Percentiles rank a stretch among this genome's conserved stretches.
Evolutionary conservation across 129 eudicot genomes (phyloP).

Genomic region (Helichrysum umbraculigerum): DNA sequence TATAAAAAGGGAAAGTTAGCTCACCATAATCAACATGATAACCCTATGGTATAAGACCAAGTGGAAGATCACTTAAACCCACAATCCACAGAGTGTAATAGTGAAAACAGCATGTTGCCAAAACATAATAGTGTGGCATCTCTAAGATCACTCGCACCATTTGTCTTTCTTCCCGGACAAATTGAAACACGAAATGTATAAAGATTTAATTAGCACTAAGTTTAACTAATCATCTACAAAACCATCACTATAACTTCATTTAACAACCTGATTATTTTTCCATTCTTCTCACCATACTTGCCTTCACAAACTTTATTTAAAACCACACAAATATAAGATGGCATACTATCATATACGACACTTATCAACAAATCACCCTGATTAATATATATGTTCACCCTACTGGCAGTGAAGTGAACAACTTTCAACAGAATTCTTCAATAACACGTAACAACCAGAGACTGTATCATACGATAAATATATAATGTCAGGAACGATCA

Average conservation of each 20-base stretch:
- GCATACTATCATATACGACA: not conserved
- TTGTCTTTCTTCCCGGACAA: not conserved
- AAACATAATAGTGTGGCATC: not conserved
- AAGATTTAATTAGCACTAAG: too few species aligned
- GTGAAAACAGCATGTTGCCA: not conserved
- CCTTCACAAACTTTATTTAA: too few species aligned
- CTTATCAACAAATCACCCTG: not conserved
- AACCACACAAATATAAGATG: too few species aligned
- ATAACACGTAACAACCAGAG: not conserved
- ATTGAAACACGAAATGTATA: too few species aligned
- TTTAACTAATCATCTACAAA: too few species aligned
- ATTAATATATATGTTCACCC: not conserved
- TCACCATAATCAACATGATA: not conserved
- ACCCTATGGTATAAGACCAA: not conserved
- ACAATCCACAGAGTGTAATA: not conserved
- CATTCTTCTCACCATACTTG: too few species aligned
- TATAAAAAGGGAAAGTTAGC: conserved; percentile 18
- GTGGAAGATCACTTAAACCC: not conserved
- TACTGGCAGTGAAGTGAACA: not conserved
- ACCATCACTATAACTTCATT: too few species aligned
- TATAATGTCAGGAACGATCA: too few species aligned
- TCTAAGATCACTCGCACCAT: not conserved
- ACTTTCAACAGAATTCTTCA: not conserved
- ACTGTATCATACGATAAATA: too few species aligned
- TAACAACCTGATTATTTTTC: too few species aligned